Evolutionary conservation across 768 basidiomycete genomes (phyloP), one percentile per base, ranked within the genome.

Genomic region (Russula griseocarnosa): DNA sequence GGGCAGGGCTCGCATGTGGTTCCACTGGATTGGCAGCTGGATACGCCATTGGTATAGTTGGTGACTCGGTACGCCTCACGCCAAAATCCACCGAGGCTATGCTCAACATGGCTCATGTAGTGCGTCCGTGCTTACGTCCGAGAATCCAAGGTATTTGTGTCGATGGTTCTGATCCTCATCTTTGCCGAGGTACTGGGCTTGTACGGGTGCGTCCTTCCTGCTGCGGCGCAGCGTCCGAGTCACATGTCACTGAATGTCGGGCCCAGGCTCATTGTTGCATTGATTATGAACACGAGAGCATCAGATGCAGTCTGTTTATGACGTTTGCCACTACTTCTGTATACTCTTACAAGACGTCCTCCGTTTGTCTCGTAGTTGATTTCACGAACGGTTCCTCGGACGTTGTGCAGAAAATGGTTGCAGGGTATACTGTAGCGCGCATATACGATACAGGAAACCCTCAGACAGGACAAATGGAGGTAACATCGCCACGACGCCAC

Each of bases 121-220:
- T 68, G 97, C 82, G 97, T 98, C 32, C 82, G 97, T 52, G 97
- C 96, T 64, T 97, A 95, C 58, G 96, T 95, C 52, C 96, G 98
- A 76, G 95, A 98, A 78, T 92, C 94, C 57, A 80, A 92, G 71
- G 80, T 97, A 69, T 96, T 89, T 77, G 94, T 97, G 70, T 91
- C 92, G 73, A 98, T 96, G 94, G 90, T 88, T 69, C 82, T 98
- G 65, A 98, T 99, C 75, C 91, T 99, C 79, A 99, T 98, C 84
- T 97, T 93, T 74, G 90, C 92, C 32, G 92, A 94, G 82, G 92
- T 96, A 3, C 76, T 94, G 79, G 93, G 93, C 79, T 85, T 95
- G 36, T 96, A 95, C 74, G 94, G 92, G 61, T 63, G 28, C 30
- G 66, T 50, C 20, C 7, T 47, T 11, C 6, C 5, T 28, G n/a